Evolutionary conservation across 768 basidiomycete genomes (phyloP).

Genomic region (Trametes sanguinea): DNA sequence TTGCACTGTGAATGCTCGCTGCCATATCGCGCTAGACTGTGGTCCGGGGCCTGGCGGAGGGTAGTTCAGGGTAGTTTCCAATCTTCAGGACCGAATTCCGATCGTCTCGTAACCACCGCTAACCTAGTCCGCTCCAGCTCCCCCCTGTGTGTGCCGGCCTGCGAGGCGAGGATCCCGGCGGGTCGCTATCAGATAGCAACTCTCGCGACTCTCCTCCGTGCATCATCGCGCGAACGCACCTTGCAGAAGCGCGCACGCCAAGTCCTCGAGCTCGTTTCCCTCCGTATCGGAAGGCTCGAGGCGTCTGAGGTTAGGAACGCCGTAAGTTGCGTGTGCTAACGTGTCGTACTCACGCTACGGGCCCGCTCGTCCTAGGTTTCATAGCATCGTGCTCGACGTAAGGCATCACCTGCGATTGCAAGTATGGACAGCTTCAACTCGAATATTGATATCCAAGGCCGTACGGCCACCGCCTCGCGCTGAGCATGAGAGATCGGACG

Average conservation of each 20-base stretch:
- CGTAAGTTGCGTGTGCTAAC: too few relatives aligned
- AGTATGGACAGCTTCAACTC: not conserved
- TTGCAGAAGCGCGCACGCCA: too few relatives aligned
- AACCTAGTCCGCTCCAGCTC: not conserved
- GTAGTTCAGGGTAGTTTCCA: not conserved
- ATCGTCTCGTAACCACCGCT: not conserved
- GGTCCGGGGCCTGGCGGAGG: not conserved
- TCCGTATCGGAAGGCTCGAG: too few relatives aligned
- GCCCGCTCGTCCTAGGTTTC: not conserved
- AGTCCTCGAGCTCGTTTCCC: too few relatives aligned
- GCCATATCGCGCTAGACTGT: slow-evolving; percentile 10
- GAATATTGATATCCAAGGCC: not conserved
- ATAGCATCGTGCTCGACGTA: not conserved
- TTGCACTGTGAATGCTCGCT: not conserved
- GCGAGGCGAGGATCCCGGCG: too few relatives aligned
- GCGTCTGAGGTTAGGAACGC: too few relatives aligned
- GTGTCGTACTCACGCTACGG: not conserved
- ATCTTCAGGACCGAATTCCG: slow-evolving; percentile 1
- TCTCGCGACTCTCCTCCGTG: too few relatives aligned
- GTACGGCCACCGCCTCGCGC: too few relatives aligned
- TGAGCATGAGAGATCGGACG: too few relatives aligned
- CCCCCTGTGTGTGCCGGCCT: not conserved
- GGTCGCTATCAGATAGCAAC: too few relatives aligned
- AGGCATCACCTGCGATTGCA: not conserved
- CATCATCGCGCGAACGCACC: too few relatives aligned